Evolutionary conservation across 306 rosid genomes (phyloP).

Genomic region (Glycine tomentella): DNA sequence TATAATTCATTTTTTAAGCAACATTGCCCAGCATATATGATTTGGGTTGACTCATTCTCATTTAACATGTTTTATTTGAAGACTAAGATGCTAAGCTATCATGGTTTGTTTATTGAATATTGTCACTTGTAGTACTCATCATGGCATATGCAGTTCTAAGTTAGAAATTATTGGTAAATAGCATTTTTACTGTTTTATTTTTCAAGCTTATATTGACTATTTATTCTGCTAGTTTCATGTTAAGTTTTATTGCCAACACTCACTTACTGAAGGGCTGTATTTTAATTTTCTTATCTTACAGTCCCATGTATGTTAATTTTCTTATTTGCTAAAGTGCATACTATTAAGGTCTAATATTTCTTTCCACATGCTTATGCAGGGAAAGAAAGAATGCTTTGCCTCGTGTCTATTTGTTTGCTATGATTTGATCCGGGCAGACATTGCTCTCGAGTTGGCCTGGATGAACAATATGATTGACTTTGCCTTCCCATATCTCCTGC

Average conservation of each 20-base stretch:
- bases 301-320: background rate
- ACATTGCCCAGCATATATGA: conserved; percentile 1
- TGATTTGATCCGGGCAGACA: conserved; percentile 84
- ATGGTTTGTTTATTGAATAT: conserved; percentile 32
- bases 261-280: conserved; percentile 18
- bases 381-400: conserved; percentile 99
- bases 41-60: background rate
- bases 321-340: conserved; percentile 1
- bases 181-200: conserved; percentile 4
- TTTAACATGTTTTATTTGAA: conserved; percentile 28
- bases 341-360: conserved; percentile 11
- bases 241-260: conserved; percentile 10
- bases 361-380: conserved; percentile 63
- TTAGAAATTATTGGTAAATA: conserved; percentile 30
- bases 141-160: conserved; percentile 33
- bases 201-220: conserved; percentile 16
- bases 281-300: conserved; percentile 23
- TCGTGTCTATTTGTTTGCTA: conserved; percentile 97
- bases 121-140: conserved; percentile 5
- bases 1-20: background rate
- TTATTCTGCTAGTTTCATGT: conserved; percentile 19
- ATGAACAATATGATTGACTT: conserved; percentile 93
- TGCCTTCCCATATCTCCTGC: conserved; percentile 90
- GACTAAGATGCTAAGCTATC: conserved; percentile 11
- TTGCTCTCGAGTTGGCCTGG: conserved; percentile 97